These are phyloP conservation scores for Periconia macrospinosa DNA, from an alignment of 2,329 filamentous ascomycete species.

Conservation along the genomic window DNA sequence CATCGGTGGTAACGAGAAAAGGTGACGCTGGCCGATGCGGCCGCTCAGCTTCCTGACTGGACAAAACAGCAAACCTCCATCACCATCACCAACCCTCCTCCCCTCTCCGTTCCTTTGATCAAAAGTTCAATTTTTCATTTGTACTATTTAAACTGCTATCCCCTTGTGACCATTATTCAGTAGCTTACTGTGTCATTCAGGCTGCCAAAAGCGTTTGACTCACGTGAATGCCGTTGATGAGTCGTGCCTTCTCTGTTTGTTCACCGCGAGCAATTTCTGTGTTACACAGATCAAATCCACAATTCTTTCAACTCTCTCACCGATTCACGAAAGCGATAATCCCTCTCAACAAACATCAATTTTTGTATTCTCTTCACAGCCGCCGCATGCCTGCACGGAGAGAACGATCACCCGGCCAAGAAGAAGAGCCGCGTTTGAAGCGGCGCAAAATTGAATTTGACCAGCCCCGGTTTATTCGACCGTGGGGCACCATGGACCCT, in stretches of 20 bases:
- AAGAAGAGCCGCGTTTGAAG: slow-evolving; percentile 34
- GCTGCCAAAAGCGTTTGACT: slow-evolving; percentile 13
- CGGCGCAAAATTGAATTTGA: slow-evolving; percentile 27
- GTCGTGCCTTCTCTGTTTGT: slow-evolving; percentile 32
- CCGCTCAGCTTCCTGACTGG: slow-evolving; percentile 37
- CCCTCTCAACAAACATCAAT: background rate
- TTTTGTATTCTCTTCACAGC: slow-evolving; percentile 5
- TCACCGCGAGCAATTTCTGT: slow-evolving; percentile 27
- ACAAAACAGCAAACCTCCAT: slow-evolving; percentile 30
- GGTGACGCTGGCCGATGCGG: slow-evolving; percentile 33
- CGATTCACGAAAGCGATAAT: background rate
- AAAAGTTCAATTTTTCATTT: background rate
- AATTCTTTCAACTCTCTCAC: slow-evolving; percentile 4
- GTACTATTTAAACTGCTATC: slow-evolving; percentile 1
- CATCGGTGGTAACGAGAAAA: slow-evolving; percentile 10
- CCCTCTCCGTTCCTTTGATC: slow-evolving; percentile 9
- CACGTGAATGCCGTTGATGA: slow-evolving; percentile 33
- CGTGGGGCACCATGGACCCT: slow-evolving; percentile 33
- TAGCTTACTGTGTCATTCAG: background rate
- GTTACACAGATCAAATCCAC: slow-evolving; percentile 22
- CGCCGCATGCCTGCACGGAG: slow-evolving; percentile 35
- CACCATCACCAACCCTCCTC: slow-evolving; percentile 11
- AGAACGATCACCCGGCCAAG: slow-evolving; percentile 14
- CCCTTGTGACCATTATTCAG: background rate
- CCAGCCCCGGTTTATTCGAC: slow-evolving; percentile 22